Percentiles rank a stretch among this genome's conserved stretches.
Evolutionary conservation across 2,329 filamentous ascomycete species (phyloP).

Genomic region (Didymosphaeria variabile): DNA sequence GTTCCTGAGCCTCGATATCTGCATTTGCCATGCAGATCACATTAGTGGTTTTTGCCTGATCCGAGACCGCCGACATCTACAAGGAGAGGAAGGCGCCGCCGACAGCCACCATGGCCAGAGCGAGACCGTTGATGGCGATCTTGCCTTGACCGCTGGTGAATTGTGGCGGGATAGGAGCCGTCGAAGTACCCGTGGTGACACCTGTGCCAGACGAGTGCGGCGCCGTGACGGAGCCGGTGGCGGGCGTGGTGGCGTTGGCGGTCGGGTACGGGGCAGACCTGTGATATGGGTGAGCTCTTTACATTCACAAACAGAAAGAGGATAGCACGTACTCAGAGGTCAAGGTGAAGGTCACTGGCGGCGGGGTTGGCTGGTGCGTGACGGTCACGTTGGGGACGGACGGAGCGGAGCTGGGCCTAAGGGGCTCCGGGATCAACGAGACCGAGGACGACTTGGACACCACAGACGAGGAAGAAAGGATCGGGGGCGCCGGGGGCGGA

Average conservation of each 20-base stretch:
- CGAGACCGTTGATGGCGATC: conserved; percentile 1
- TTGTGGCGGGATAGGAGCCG: conserved; percentile 2
- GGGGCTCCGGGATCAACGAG: not conserved
- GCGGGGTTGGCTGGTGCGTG: not conserved
- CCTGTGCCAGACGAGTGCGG: conserved; percentile 10
- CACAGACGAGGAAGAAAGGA: not conserved
- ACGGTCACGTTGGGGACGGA: not conserved
- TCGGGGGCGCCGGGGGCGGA: not conserved
- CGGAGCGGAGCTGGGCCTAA: not conserved
- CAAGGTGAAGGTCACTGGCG: not conserved
- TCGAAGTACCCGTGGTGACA: not conserved
- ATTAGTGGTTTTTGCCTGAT: not conserved
- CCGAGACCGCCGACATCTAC: not conserved
- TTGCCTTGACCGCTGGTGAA: conserved; percentile 7
- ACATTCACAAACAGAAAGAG: not conserved
- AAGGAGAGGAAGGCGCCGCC: conserved; percentile 1
- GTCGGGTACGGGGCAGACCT: conserved; percentile 6
- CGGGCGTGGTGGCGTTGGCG: conserved; percentile 1
- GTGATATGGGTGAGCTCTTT: not conserved
- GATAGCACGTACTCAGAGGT: not conserved
- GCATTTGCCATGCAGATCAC: not conserved
- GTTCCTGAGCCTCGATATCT: not conserved
- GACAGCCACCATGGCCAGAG: not conserved
- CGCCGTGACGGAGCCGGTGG: not conserved
- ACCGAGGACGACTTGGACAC: not conserved